phyloP scores from a whole-genome alignment of 305 asterid genomes.

The Fraxinus dipetala region DNA sequence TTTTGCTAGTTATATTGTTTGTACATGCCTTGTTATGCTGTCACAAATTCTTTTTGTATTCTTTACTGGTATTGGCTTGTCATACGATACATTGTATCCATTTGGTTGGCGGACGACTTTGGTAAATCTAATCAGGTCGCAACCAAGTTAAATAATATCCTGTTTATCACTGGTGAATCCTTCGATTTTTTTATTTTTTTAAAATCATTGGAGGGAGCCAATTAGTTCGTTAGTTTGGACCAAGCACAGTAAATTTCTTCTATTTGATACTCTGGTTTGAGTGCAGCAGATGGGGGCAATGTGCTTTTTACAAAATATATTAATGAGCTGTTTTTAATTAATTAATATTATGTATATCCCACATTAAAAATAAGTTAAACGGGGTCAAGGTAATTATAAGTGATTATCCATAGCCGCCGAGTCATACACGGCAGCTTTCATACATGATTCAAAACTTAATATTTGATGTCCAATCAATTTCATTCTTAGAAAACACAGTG shows the following conservation, averaged over 20 bases:
- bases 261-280: not conserved
- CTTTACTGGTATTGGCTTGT: slow-evolving; percentile 21
- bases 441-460: not conserved
- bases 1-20: slow-evolving; percentile 29
- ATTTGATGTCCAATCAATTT: not conserved
- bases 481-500: not conserved
- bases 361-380: not conserved
- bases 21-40: slow-evolving; percentile 38
- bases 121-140: not conserved
- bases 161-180: not conserved
- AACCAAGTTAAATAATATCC: not conserved
- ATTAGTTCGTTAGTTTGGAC: not conserved
- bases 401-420: not conserved
- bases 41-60: slow-evolving; percentile 24
- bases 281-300: not conserved
- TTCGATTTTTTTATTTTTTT: not conserved
- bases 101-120: not conserved
- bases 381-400: not conserved
- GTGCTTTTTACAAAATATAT: not conserved
- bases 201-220: not conserved
- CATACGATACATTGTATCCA: slow-evolving; percentile 17
- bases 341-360: not conserved
- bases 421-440: not conserved
- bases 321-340: not conserved
- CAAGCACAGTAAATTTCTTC: not conserved